These are phyloP conservation scores for Hansfordia pulvinata DNA, from an alignment of 2,329 filamentous ascomycete genomes.

Conservation along the genomic window DNA sequence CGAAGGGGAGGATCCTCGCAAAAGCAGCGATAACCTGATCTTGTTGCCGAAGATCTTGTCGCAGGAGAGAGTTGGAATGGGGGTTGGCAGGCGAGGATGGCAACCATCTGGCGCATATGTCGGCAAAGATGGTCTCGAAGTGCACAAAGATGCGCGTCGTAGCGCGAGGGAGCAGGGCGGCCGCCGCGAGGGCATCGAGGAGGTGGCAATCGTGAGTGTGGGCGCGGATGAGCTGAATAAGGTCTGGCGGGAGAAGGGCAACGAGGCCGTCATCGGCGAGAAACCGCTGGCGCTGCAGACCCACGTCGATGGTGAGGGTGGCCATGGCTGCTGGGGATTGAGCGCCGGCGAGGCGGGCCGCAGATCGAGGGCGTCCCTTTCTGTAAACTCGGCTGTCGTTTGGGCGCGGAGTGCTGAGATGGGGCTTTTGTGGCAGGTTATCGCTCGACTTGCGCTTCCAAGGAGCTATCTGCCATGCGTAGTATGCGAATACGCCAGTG, in stretches of 20 bases:
- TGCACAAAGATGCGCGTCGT: constrained; percentile 63
- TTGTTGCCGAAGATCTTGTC: too few relatives aligned
- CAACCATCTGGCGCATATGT: constrained; percentile 73
- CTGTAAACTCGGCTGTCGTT: too few relatives aligned
- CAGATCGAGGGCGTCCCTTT: too few relatives aligned
- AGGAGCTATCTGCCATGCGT: too few relatives aligned
- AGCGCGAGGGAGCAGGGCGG: constrained; percentile 54
- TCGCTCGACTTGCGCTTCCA: too few relatives aligned
- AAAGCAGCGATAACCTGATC: constrained; percentile 53
- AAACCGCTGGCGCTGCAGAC: constrained; percentile 39
- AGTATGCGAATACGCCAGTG: too few relatives aligned
- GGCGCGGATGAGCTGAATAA: constrained; percentile 52
- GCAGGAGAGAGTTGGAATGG: too few relatives aligned
- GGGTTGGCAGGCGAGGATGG: constrained; percentile 26
- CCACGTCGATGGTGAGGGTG: constrained; percentile 37
- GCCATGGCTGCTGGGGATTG: constrained; percentile 35
- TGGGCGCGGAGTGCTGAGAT: too few relatives aligned
- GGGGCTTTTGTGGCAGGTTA: too few relatives aligned
- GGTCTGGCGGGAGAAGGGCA: constrained; percentile 52
- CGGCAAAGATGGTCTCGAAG: constrained; percentile 64
- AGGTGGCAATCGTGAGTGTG: constrained; percentile 51
- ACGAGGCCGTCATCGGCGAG: constrained; percentile 39
- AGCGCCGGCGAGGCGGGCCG: too few relatives aligned
- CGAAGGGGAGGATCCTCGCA: constrained; percentile 68
- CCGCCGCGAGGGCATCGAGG: constrained; percentile 56